Percentiles rank a stretch among this genome's conserved stretches.
These are phyloP conservation scores for Kuraishia ogatae DNA, from an alignment of 805 yeast genomes.

Conservation along the genomic window DNA sequence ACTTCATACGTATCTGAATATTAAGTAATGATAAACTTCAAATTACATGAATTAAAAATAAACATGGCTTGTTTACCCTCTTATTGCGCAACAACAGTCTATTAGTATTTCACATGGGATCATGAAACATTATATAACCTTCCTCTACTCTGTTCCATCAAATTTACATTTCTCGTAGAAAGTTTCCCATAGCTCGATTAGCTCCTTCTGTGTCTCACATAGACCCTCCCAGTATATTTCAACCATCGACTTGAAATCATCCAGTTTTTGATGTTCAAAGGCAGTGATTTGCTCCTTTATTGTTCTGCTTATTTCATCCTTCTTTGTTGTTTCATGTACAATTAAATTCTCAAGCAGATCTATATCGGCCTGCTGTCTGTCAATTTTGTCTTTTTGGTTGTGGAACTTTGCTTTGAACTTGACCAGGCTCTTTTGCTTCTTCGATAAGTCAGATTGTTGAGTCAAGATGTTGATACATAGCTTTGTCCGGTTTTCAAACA, in stretches of 20 bases:
- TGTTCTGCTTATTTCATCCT: conserved; percentile 52
- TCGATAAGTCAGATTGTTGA: conserved; percentile 32
- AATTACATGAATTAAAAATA: neutral
- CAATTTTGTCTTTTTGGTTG: conserved; percentile 55
- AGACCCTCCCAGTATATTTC: conserved; percentile 87
- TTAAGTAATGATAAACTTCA: neutral
- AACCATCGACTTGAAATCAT: conserved; percentile 80
- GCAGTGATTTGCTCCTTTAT: conserved; percentile 59
- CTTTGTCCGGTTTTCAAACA: conserved; percentile 68
- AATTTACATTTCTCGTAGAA: conserved; percentile 54
- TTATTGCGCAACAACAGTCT: neutral
- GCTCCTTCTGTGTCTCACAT: conserved; percentile 89
- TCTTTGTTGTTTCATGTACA: conserved; percentile 44
- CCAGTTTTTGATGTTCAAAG: conserved; percentile 69
- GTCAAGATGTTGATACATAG: conserved; percentile 35
- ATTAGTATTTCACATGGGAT: neutral
- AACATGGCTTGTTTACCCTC: neutral
- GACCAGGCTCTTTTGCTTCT: conserved; percentile 35
- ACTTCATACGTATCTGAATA: neutral
- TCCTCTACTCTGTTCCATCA: conserved; percentile 5
- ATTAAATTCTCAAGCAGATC: conserved; percentile 45
- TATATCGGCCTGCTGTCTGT: conserved; percentile 50
- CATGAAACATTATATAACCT: neutral
- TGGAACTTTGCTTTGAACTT: conserved; percentile 35
- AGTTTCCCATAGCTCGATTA: conserved; percentile 81